Conservation (phyloP, 306 rosid species). For the Medicago lupulina region DNA sequence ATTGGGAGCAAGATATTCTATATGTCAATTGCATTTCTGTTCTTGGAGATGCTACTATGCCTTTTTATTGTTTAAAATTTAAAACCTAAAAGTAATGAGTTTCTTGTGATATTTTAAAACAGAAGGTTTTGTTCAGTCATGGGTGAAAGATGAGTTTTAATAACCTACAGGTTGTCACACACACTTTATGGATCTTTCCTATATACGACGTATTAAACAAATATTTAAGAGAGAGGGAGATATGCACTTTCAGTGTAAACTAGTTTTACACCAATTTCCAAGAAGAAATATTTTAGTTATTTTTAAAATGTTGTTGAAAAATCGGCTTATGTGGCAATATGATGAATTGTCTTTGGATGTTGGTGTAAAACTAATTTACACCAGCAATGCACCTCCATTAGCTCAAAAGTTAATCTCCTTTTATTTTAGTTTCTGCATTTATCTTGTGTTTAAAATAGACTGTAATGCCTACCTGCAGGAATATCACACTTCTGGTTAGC, state of each 20-base stretch:
- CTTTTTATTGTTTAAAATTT: background rate
- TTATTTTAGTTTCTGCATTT: conserved; percentile 29
- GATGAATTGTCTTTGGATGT: too few species aligned
- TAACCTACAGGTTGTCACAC: conserved; percentile 15
- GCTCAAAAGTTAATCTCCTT: conserved; percentile 7
- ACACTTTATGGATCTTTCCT: conserved; percentile 1
- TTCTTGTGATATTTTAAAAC: background rate
- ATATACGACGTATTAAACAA: background rate
- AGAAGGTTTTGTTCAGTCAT: conserved; percentile 21
- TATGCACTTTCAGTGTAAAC: too few species aligned
- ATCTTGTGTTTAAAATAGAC: conserved; percentile 39
- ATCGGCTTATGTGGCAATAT: too few species aligned
- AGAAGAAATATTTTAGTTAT: too few species aligned
- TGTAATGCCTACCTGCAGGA: conserved; percentile 62
- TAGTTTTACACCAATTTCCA: too few species aligned
- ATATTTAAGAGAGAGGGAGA: background rate
- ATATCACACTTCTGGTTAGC: conserved; percentile 67
- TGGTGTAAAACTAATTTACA: too few species aligned
- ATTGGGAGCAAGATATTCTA: conserved; percentile 20
- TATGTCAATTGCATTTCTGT: background rate
- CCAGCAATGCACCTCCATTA: too few species aligned
- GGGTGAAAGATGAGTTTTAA: conserved; percentile 4
- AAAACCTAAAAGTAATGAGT: conserved; percentile 6
- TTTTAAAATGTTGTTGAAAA: too few species aligned
- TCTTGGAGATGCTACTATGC: background rate